Conservation (phyloP, 257 asterid genomes). For the Fraxinus excelsior region DNA sequence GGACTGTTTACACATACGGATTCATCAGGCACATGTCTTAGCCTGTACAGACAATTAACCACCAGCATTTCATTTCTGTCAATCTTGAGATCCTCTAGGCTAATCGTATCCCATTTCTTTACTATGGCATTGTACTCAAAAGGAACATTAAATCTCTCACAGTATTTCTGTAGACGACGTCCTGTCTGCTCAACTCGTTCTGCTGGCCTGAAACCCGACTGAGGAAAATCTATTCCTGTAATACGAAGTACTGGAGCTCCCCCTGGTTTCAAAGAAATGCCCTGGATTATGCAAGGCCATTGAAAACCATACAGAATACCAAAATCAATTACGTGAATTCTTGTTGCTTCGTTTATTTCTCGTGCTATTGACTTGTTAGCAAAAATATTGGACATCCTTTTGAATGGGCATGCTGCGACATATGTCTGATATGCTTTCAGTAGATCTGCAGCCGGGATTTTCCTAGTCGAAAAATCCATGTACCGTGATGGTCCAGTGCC, state of each 20-base stretch:
- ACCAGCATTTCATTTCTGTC: conserved; percentile 26
- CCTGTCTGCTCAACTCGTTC: conserved; percentile 37
- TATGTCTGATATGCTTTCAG: conserved; percentile 34
- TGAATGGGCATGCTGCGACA: conserved; percentile 36
- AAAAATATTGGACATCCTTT: conserved; percentile 36
- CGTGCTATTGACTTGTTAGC: conserved; percentile 36
- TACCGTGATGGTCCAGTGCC: conserved; percentile 35
- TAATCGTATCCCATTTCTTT: conserved; percentile 35
- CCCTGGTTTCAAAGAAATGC: conserved; percentile 31
- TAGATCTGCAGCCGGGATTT: conserved; percentile 25
- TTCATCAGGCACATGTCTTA: conserved; percentile 34
- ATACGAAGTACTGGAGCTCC: conserved; percentile 42
- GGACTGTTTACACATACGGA: conserved; percentile 21
- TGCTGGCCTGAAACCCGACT: conserved; percentile 36
- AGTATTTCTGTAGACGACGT: conserved; percentile 26
- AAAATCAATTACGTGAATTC: conserved; percentile 40
- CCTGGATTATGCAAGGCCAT: conserved; percentile 48
- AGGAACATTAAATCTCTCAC: conserved; percentile 39
- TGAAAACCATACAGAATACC: conserved; percentile 45
- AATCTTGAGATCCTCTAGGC: conserved; percentile 34
- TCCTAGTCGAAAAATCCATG: conserved; percentile 3
- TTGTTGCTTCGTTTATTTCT: conserved; percentile 18
- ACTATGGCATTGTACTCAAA: conserved; percentile 38
- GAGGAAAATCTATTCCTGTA: conserved; percentile 43
- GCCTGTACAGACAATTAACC: conserved; percentile 41